Evolutionary conservation across 495 filamentous ascomycete genomes (phyloP).

Genomic region (Cladorrhinum samala): DNA sequence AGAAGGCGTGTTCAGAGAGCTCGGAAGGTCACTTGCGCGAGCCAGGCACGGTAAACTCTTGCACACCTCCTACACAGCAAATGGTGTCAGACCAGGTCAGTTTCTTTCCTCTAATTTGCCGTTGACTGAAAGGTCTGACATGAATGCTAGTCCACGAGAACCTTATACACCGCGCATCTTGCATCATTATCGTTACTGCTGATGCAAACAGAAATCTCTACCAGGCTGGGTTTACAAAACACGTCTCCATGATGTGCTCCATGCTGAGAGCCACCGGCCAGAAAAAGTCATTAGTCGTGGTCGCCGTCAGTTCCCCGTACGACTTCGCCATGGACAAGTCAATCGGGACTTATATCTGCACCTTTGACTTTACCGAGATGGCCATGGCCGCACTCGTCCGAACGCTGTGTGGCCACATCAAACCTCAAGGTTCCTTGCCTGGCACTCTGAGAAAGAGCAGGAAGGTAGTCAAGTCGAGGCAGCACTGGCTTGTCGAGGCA

Average conservation of each 20-base stretch:
- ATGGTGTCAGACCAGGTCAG: conserved; percentile 68
- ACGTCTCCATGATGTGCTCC: conserved; percentile 85
- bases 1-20: conserved; percentile 78
- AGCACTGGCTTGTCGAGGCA: conserved; percentile 84
- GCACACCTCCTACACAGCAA: conserved; percentile 87
- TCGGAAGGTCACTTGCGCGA: conserved; percentile 73
- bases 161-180: conserved; percentile 76
- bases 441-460: conserved; percentile 77
- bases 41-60: conserved; percentile 75
- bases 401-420: conserved; percentile 70
- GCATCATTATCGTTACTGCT: conserved; percentile 80
- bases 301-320: conserved; percentile 88
- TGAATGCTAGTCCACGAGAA: conserved; percentile 66
- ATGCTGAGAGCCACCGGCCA: conserved; percentile 49
- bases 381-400: conserved; percentile 77
- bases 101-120: background rate
- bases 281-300: conserved; percentile 71
- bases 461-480: conserved; percentile 70
- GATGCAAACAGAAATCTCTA: conserved; percentile 88
- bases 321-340: conserved; percentile 89
- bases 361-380: conserved; percentile 89
- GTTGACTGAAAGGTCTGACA: background rate
- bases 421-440: conserved; percentile 65
- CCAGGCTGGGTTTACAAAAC: conserved; percentile 86
- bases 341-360: conserved; percentile 85